A percentile compares a stretch with the other conserved stretches of the same genome.
phyloP scores from a whole-genome alignment of 2,329 filamentous ascomycete genomes.

The Dichotomopilus funicola region DNA sequence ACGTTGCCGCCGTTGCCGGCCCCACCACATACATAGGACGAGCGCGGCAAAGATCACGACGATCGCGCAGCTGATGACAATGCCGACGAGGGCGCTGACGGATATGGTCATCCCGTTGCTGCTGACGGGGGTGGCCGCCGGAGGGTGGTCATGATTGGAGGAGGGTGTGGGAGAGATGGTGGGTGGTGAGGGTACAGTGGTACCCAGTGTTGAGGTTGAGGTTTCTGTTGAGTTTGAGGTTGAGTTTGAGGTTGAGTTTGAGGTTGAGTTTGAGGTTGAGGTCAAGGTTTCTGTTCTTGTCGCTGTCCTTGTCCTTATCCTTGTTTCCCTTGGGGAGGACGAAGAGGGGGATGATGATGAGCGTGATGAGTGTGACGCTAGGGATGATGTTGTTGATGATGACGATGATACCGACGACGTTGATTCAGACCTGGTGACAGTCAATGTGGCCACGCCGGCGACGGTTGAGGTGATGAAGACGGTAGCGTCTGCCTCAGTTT shows the following conservation, averaged over 20 bases:
- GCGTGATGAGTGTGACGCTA: not conserved
- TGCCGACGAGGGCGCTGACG: slow-evolving; percentile 16
- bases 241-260: too few relatives aligned
- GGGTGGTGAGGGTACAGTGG: not conserved
- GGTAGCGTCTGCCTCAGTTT: too few relatives aligned
- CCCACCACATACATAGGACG: slow-evolving; percentile 14
- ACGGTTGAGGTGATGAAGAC: not conserved
- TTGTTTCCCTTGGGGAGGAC: too few relatives aligned
- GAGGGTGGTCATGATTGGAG: not conserved
- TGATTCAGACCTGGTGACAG: not conserved
- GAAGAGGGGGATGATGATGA: not conserved
- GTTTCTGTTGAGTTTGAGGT: too few relatives aligned
- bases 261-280: too few relatives aligned
- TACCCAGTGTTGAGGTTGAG: not conserved
- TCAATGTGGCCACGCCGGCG: slow-evolving; percentile 26
- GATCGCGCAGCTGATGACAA: slow-evolving; percentile 16
- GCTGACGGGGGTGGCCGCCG: not conserved
- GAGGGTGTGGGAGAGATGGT: slow-evolving; percentile 7
- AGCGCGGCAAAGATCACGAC: slow-evolving; percentile 12
- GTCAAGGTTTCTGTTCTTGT: too few relatives aligned
- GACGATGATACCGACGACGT: not conserved
- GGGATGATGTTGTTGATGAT: not conserved
- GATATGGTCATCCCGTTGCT: slow-evolving; percentile 15
- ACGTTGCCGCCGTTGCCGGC: slow-evolving; percentile 3
- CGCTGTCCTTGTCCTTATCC: too few relatives aligned